Base-by-base conservation (phyloP, 441 rosid genomes). In the Macaranga tanarius region DNA sequence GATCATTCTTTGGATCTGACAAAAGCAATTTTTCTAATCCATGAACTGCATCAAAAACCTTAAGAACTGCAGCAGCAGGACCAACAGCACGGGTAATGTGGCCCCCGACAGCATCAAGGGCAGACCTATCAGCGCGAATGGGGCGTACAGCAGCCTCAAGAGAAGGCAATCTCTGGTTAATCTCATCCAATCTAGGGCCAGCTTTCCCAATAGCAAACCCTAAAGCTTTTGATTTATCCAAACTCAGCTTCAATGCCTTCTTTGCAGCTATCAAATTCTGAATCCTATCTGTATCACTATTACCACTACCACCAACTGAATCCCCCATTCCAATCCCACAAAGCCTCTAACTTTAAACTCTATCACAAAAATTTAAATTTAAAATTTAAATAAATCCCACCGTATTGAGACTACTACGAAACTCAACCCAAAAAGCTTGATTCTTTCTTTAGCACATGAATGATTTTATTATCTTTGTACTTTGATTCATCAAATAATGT, bases 41-140 rank as follows among this genome's bases (percentile, higher is more conserved):
- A 67, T 95, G 97, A 23, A 95, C 98, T 0, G 97, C 98, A 81
- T 95, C 99, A 56, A 95, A 95, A 57, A 95, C 99, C 93, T 92
- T 95, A 54, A 95, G 99, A 69, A 95, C 99, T 0, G 99, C 97
- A 0, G 99, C 98, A 20, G 99, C 99, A 61, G 99, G 99, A 58
- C 96, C 98, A 44, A 95, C 97, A 7, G 99, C 99, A 57, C 98
- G 92, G 83, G 92, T 90, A 74, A 95, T 95, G 76, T 95, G 96
- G 9, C 96, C 98, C 38, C 97, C 92, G 10, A 90, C 97, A 0
- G 90, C 89, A 0, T 42, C 83, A 50, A 95, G 89, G 45, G 99
- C 98, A 0, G 92, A 96, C 80, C 88, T 86, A 28, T 95, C 95
- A 0, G 98, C 98, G 13, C 95, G 88, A 70, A 95, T 95, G 1